Percentiles rank a stretch among this genome's conserved stretches.
Conservation (phyloP, 805 yeast species). For the Lipomyces sp. region DNA sequence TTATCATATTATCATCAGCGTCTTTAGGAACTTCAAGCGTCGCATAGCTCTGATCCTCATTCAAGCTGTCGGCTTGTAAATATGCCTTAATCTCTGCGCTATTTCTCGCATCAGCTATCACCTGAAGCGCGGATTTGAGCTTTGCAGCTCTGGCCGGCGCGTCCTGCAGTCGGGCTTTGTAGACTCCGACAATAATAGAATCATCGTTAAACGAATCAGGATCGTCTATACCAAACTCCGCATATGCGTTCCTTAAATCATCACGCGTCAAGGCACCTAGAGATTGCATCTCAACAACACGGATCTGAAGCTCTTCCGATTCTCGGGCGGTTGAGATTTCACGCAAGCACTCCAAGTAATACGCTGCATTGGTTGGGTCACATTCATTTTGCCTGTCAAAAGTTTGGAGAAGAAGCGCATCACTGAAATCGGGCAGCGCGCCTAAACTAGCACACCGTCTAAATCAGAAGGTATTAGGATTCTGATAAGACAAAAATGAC, state of each 20-base stretch:
- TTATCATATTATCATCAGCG: conserved; percentile 71
- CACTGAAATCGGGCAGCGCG: conserved; percentile 55
- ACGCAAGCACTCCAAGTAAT: conserved; percentile 62
- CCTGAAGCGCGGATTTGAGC: conserved; percentile 61
- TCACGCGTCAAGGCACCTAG: conserved; percentile 59
- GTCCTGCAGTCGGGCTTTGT: conserved; percentile 25
- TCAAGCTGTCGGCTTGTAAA: conserved; percentile 51
- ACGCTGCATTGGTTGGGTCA: conserved; percentile 55
- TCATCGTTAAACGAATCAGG: conserved; percentile 19
- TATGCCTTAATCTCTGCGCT: conserved; percentile 62
- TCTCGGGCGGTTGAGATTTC: conserved; percentile 56
- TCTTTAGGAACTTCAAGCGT: conserved; percentile 56
- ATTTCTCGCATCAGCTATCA: conserved; percentile 63
- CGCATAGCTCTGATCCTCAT: conserved; percentile 57
- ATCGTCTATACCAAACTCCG: conserved; percentile 43
- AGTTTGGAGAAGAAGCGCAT: conserved; percentile 53
- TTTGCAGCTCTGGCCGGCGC: conserved; percentile 23
- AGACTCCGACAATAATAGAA: conserved; percentile 29
- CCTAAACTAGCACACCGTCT: conserved; percentile 54
- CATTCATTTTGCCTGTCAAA: conserved; percentile 50
- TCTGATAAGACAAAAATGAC: neutral
- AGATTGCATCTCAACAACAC: conserved; percentile 54
- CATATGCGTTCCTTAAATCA: conserved; percentile 52
- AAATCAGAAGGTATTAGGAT: neutral
- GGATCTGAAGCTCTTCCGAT: conserved; percentile 53